Evolutionary conservation across 2,329 filamentous ascomycete species (phyloP).

Genomic region (Arthrobotrys sphaeroides): DNA sequence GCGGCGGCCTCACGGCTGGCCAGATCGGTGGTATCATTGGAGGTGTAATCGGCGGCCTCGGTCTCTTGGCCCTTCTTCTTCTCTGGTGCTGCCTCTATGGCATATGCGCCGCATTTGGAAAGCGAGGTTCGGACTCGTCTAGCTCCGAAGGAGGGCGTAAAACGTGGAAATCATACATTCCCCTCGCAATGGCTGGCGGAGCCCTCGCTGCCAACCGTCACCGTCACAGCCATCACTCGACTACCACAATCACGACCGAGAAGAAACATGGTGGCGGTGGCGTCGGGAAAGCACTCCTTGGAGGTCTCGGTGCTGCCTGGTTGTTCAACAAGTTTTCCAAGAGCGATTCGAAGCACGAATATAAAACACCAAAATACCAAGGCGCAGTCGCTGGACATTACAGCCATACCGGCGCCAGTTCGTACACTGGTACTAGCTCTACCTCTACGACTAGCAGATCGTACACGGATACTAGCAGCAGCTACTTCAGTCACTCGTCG

Average conservation of each 20-base stretch:
- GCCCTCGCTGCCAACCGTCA: conserved; percentile 35
- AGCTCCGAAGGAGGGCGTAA: conserved; percentile 26
- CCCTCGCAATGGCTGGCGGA: conserved; percentile 41
- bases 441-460: conserved; percentile 34
- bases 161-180: conserved; percentile 46
- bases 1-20: conserved; percentile 45
- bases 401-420: conserved; percentile 21
- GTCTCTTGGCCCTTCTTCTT: conserved; percentile 47
- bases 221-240: conserved; percentile 42
- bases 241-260: conserved; percentile 42
- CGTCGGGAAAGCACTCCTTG: conserved; percentile 36
- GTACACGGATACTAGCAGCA: conserved; percentile 47
- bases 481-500: conserved; percentile 52
- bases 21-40: conserved; percentile 54
- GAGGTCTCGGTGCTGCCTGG: conserved; percentile 44
- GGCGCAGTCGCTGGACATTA: conserved; percentile 23
- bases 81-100: conserved; percentile 53
- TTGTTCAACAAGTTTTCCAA: conserved; percentile 27
- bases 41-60: conserved; percentile 50
- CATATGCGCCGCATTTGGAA: conserved; percentile 32
- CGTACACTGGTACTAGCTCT: conserved; percentile 36
- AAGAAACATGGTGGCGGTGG: conserved; percentile 20
- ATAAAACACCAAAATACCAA: conserved; percentile 38
- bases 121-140: conserved; percentile 4
- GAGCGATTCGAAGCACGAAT: conserved; percentile 34